Base-by-base conservation (phyloP, 2,329 filamentous ascomycete genomes). In the Peltaster fructicola region DNA sequence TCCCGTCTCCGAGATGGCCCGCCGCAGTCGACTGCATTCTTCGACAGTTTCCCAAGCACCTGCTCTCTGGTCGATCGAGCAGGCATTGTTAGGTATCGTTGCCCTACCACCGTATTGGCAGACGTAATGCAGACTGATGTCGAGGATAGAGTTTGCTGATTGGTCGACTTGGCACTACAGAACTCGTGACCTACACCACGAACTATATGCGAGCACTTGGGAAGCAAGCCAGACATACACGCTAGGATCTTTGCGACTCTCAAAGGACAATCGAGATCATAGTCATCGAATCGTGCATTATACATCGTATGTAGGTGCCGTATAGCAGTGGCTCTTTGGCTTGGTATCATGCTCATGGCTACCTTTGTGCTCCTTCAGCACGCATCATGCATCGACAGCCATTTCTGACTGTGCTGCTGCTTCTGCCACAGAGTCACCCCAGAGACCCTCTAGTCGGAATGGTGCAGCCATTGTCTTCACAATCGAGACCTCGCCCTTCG, bases 381-480 rank as follows among this genome's bases (percentile, higher is more conserved):
- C 10, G 15, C 17, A 29, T 34, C 26, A 38, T 24, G 31, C 26
- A 17, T 40, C 36, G 14, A 35, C 30, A 8, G 32, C 32, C 37
- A 38, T 40, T 11, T 30, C 33, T 9, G 30, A 34, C 6, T 21
- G 50, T 22, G 36, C 44, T 18, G 50, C 51, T 11, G 17, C 17
- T 5, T 18, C 13, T 24, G 42, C 47, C 18, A 49, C 50, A 17
- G 58, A 70, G 45, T 81, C 73, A 7, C 79, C 82, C 77, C 79
- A 95, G 8, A 98, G 56, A 2, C 81, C 88, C 33, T 93, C 88
- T 6, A 98, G 63, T 58, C 85, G 84, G 55, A 98, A 95, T 53
- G 95, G 85, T 41, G 79, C 72, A 6, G 84, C 79, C 82, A 85
- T 91, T 49, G 90, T 74, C 7, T 75, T 78, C 27, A 95, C 82